Conservation (phyloP, 805 yeast species). For the Zygotorulaspora danielsina region DNA sequence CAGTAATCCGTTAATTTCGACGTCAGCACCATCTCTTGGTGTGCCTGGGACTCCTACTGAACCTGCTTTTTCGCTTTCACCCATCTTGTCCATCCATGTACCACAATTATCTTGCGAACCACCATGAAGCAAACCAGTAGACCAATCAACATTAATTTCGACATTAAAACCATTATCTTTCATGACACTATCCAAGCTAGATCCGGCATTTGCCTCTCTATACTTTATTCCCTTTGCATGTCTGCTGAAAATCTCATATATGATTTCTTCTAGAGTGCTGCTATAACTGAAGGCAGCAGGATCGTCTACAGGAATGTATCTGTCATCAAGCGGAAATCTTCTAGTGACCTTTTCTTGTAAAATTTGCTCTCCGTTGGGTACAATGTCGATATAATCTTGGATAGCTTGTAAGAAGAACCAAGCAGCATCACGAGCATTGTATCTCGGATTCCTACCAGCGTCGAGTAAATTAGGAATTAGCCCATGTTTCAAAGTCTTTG, state of each 20-base stretch:
- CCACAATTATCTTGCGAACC: conserved; percentile 94
- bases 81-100: conserved; percentile 99
- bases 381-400: conserved; percentile 70
- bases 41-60: conserved; percentile 95
- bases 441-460: conserved; percentile 90
- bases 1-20: conserved; percentile 84
- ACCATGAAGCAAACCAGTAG: conserved; percentile 81
- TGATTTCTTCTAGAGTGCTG: conserved; percentile 65
- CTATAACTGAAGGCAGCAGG: conserved; percentile 71
- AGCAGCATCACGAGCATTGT: conserved; percentile 93
- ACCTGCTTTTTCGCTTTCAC: conserved; percentile 80
- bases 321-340: conserved; percentile 86
- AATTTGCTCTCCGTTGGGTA: conserved; percentile 63
- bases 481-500: conserved; percentile 89
- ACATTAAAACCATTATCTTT: conserved; percentile 88
- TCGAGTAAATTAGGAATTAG: conserved; percentile 89
- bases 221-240: conserved; percentile 86
- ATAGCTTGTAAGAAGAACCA: conserved; percentile 92
- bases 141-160: conserved; percentile 77
- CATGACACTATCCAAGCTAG: conserved; percentile 86
- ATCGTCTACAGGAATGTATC: conserved; percentile 63
- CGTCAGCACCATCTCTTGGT: conserved; percentile 95
- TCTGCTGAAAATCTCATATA: conserved; percentile 77
- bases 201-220: conserved; percentile 95
- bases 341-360: conserved; percentile 70